phyloP scores from a whole-genome alignment of 352 stramenopile genomes.

The Pythium rhizo-oryzae region DNA sequence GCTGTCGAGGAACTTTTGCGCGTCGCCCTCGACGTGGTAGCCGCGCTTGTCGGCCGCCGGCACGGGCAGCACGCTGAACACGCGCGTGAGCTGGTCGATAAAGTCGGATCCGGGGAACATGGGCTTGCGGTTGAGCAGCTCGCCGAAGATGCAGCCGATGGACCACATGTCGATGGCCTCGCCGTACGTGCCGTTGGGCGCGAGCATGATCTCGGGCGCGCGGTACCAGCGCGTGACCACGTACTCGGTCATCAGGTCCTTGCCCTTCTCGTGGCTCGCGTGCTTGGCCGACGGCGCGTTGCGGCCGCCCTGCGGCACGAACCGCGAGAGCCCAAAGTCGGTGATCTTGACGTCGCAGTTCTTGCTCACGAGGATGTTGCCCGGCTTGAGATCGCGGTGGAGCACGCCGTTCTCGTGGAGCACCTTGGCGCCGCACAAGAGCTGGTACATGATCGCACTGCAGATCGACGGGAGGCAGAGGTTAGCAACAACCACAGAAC shows the following conservation, averaged over 20 bases:
- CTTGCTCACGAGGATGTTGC: slow-evolving; percentile 86
- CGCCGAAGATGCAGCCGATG: slow-evolving; percentile 99
- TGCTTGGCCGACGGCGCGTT: slow-evolving; percentile 11
- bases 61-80: slow-evolving; percentile 76
- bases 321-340: slow-evolving; percentile 79
- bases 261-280: slow-evolving; percentile 47
- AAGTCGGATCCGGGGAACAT: slow-evolving; percentile 82
- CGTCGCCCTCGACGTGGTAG: slow-evolving; percentile 76
- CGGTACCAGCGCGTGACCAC: slow-evolving; percentile 95
- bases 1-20: slow-evolving; percentile 76
- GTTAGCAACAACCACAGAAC: slow-evolving; percentile 1
- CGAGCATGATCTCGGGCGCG: slow-evolving; percentile 96
- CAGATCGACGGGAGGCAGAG: slow-evolving; percentile 6
- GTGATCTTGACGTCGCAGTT: slow-evolving; percentile 89
- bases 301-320: slow-evolving; percentile 49
- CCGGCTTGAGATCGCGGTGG: slow-evolving; percentile 84
- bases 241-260: slow-evolving; percentile 90
- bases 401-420: slow-evolving; percentile 90
- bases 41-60: slow-evolving; percentile 72
- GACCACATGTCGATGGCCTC: slow-evolving; percentile 95
- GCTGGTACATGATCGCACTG: slow-evolving; percentile 94
- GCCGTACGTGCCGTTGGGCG: slow-evolving; percentile 79
- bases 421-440: slow-evolving; percentile 89
- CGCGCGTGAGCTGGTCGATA: slow-evolving; percentile 76
- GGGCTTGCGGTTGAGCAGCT: slow-evolving; percentile 92